Evolutionary conservation across 192 early-diverging fungal genomes (phyloP).

Genomic region (Linnemannia elongata): DNA sequence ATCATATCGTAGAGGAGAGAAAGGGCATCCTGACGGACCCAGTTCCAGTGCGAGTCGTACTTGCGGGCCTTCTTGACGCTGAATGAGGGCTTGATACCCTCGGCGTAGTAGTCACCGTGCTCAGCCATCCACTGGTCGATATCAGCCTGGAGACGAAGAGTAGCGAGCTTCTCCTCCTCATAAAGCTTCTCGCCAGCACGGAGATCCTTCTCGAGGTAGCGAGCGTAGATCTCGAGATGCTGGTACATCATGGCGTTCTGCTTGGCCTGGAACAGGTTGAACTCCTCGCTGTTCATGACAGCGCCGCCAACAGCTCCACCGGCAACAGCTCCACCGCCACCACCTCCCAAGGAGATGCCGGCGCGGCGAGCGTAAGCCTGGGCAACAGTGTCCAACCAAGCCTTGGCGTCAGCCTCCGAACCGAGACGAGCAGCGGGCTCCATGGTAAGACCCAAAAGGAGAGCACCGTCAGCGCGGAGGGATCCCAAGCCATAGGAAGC

Average conservation of each 20-base stretch:
- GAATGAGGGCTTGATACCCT: constrained; percentile 91
- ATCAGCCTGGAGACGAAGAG: constrained; percentile 80
- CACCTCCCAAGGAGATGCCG: constrained; percentile 73
- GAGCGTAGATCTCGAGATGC: constrained; percentile 84
- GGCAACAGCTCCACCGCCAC: constrained; percentile 63
- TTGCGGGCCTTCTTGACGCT: constrained; percentile 86
- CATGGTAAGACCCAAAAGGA: constrained; percentile 84
- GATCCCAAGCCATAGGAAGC: constrained; percentile 80
- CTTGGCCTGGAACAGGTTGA: constrained; percentile 81
- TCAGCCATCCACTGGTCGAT: constrained; percentile 92
- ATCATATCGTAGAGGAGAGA: constrained; percentile 93
- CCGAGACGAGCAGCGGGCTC: constrained; percentile 88
- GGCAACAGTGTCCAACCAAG: constrained; percentile 82
- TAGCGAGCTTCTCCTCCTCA: constrained; percentile 75
- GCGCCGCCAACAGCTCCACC: constrained; percentile 68
- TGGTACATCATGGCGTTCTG: constrained; percentile 77
- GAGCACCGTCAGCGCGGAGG: constrained; percentile 78
- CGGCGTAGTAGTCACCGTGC: constrained; percentile 91
- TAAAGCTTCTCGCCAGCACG: constrained; percentile 75
- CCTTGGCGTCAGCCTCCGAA: constrained; percentile 81
- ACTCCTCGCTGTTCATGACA: constrained; percentile 90
- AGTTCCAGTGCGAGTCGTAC: constrained; percentile 98
- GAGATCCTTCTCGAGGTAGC: constrained; percentile 86
- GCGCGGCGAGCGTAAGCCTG: constrained; percentile 77
- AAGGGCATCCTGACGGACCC: constrained; percentile 91